These are phyloP conservation scores for Ramalina intermedia DNA, from an alignment of 495 filamentous ascomycete species.

Conservation along the genomic window DNA sequence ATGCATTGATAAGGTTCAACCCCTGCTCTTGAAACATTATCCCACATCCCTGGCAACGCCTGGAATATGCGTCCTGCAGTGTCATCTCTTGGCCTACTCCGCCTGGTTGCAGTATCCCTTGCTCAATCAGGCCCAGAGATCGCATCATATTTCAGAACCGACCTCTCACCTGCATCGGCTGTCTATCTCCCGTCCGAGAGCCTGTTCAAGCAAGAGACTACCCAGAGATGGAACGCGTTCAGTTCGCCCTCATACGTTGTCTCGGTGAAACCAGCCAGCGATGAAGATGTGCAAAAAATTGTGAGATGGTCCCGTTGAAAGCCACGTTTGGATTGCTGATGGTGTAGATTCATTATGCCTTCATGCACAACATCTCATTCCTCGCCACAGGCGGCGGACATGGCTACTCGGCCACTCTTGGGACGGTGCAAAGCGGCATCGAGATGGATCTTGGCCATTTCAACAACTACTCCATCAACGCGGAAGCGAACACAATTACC, in stretches of 20 bases:
- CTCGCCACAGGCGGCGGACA: conserved; percentile 19
- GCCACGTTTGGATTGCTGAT: not conserved
- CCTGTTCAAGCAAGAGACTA: not conserved
- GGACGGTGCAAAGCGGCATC: conserved; percentile 14
- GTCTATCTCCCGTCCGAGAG: too few relatives aligned
- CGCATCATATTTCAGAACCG: too few relatives aligned
- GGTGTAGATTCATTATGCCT: not conserved
- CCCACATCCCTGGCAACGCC: too few relatives aligned
- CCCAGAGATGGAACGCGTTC: conserved; percentile 12
- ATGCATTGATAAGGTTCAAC: too few relatives aligned
- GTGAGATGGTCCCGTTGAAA: not conserved
- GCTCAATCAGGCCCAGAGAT: too few relatives aligned
- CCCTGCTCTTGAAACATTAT: too few relatives aligned
- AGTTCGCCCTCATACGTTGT: conserved; percentile 16
- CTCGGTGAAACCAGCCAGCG: conserved; percentile 18
- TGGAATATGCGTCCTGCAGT: too few relatives aligned
- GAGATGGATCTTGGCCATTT: conserved; percentile 14
- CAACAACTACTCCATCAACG: conserved; percentile 16
- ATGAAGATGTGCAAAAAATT: conserved; percentile 15
- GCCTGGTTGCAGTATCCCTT: too few relatives aligned
- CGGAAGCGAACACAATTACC: conserved; percentile 10
- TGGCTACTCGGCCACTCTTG: conserved; percentile 14
- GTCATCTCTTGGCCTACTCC: too few relatives aligned
- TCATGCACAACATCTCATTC: conserved; percentile 14
- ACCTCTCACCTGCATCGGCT: too few relatives aligned